Evolutionary conservation across 495 filamentous ascomycete genomes (phyloP), one percentile per base, ranked within the genome.

Genomic region (Stereocaulon alpinum): DNA sequence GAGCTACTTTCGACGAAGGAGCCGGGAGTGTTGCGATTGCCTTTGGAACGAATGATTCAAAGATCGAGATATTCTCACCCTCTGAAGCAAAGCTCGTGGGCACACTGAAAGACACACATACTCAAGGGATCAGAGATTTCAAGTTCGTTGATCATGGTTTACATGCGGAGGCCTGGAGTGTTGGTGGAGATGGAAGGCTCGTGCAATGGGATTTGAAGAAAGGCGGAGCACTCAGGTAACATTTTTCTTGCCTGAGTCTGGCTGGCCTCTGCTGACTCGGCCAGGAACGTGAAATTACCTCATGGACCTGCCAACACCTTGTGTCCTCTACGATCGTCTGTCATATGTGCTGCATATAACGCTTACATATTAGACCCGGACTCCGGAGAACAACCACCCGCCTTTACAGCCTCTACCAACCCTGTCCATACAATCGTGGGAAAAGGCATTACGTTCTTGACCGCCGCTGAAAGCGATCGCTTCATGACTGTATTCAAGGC

Each of bases 171-270:
- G 81, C 72, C 24, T 84, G 81, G 81, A 83, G 81, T 73, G 74
- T 81, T 55, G 81, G 81, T 40, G 74, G 73, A 43, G 81, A 84
- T 67, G 80, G 77, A 59, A 84, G 77, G 63, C 70, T 83, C 43
- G 74, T 84, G 11, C 80, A 82, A 64, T 84, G 81, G 81, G 79
- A 84, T 67, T 64, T 82, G 57, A 69, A 64, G 54, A 76, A 73
- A 12, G 73, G 73, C 59, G 69, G 74, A 64, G 73, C 67, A 51
- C 63, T 76, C 50, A 75, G 72, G 81, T 83, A 71, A 55, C 70
- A 49, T 5, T 47, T 41, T 14, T 34, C 40, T 27, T 53, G 34
- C 47, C 27, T 27, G 24, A 42, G 12, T n/a, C 17, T 30, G 50
- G n/a, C 30, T 11, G 27, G 47, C 51, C 57, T 52, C 27, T 55